Conservation (phyloP, 768 basidiomycete species). For the Kwoniella dejecticola region DNA sequence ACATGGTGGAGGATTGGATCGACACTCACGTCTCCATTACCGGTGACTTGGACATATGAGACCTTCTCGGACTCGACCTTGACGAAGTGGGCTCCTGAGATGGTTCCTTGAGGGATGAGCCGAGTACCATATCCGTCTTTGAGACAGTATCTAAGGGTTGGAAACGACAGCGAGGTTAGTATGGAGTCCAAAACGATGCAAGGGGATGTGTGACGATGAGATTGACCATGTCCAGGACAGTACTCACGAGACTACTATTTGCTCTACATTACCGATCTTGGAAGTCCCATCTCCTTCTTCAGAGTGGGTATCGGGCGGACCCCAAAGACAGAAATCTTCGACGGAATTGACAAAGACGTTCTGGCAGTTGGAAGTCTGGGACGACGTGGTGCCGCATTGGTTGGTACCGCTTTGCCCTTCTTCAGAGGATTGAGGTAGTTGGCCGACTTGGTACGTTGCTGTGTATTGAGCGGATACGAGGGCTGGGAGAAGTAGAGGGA, state of each 20-base stretch:
- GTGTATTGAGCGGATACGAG: slow-evolving; percentile 46
- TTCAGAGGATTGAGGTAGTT: slow-evolving; percentile 56
- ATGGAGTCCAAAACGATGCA: too few relatives aligned
- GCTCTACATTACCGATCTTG: slow-evolving; percentile 50
- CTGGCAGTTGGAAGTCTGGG: slow-evolving; percentile 68
- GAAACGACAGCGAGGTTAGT: too few relatives aligned
- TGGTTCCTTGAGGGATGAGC: slow-evolving; percentile 56
- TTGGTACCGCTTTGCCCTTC: slow-evolving; percentile 68
- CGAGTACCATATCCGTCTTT: slow-evolving; percentile 59
- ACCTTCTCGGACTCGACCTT: slow-evolving; percentile 55
- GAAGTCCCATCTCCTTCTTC: slow-evolving; percentile 58
- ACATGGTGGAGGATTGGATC: background rate
- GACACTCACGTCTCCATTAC: slow-evolving; percentile 40
- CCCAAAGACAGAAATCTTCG: slow-evolving; percentile 55
- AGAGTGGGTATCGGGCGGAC: slow-evolving; percentile 37
- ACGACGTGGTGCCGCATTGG: slow-evolving; percentile 63
- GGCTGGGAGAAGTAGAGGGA: slow-evolving; percentile 32
- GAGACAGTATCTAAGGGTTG: slow-evolving; percentile 41
- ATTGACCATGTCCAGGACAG: too few relatives aligned
- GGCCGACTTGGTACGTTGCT: slow-evolving; percentile 44
- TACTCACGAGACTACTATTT: slow-evolving; percentile 44
- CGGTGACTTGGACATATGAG: slow-evolving; percentile 57
- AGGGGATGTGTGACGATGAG: too few relatives aligned
- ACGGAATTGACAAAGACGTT: slow-evolving; percentile 48
- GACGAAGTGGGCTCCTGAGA: slow-evolving; percentile 58